Evolutionary conservation across 331 rosid species (phyloP).

Genomic region (Prunus yedoensis): DNA sequence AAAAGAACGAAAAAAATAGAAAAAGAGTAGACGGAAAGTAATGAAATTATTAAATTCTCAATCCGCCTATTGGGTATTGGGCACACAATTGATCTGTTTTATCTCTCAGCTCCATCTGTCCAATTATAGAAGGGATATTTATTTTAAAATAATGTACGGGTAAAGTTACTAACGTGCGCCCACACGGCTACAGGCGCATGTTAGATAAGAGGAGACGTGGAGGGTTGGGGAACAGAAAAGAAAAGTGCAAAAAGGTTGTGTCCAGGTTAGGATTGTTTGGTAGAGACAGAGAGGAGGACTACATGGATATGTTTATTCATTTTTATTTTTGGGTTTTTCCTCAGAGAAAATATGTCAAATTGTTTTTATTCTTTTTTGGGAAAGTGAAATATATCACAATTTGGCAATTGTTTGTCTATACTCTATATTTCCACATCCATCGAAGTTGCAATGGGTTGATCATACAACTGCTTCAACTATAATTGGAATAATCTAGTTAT

Average conservation of each 20-base stretch:
- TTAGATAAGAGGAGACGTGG: conserved; percentile 25
- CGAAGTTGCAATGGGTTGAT: background rate
- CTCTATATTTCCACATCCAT: background rate
- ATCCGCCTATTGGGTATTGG: no score
- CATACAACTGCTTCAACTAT: background rate
- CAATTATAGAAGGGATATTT: background rate
- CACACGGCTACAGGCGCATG: background rate
- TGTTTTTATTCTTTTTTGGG: background rate
- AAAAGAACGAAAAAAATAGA: background rate
- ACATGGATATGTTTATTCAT: no score
- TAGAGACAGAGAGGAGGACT: conserved; percentile 38
- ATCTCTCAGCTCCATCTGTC: background rate
- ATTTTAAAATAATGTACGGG: background rate
- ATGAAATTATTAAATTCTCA: no score
- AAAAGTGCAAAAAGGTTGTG: conserved; percentile 36
- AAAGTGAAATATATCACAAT: background rate
- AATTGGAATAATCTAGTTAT: background rate
- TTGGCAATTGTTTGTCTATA: background rate
- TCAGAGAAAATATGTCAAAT: background rate
- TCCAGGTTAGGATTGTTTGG: conserved; percentile 40
- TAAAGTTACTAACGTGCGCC: background rate
- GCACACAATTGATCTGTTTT: no score
- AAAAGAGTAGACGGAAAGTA: no score
- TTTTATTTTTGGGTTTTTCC: background rate
- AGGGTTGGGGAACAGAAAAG: background rate